phyloP scores from a whole-genome alignment of 225 moss, liverwort and hornwort species.

The Polytrichum formosum region DNA sequence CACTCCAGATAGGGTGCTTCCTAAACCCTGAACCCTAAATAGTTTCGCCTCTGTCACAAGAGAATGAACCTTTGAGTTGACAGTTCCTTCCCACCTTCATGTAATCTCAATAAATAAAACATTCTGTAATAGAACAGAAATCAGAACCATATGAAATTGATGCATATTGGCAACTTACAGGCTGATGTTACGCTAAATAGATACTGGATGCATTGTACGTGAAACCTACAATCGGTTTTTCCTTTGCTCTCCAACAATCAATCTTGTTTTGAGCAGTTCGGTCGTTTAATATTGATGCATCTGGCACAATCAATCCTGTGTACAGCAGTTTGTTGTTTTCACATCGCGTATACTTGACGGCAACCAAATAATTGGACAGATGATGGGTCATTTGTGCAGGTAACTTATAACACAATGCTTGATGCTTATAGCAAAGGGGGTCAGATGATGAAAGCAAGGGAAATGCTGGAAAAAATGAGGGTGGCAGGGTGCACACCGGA shows the following conservation, averaged over 20 bases:
- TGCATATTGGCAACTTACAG: too few species aligned
- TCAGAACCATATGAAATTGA: too few species aligned
- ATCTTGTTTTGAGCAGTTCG: background rate
- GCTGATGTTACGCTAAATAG: too few species aligned
- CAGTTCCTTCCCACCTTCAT: too few species aligned
- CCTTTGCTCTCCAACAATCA: background rate
- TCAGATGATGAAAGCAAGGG: slow-evolving; percentile 53
- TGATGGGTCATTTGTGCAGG: slow-evolving; percentile 41
- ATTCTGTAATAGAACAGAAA: too few species aligned
- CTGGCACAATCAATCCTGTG: too few species aligned
- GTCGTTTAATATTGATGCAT: background rate
- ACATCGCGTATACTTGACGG: background rate
- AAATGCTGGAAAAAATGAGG: slow-evolving; percentile 68
- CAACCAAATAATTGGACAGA: background rate
- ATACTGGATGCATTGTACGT: background rate
- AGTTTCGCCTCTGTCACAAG: too few species aligned
- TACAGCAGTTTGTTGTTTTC: too few species aligned
- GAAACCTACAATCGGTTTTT: background rate
- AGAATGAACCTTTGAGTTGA: too few species aligned
- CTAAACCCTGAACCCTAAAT: background rate
- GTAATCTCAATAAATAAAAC: too few species aligned
- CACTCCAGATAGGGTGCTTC: slow-evolving; percentile 78
- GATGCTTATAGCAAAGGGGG: slow-evolving; percentile 92
- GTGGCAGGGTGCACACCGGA: slow-evolving; percentile 69
- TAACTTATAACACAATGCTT: slow-evolving; percentile 91